A percentile compares a stretch with the other conserved stretches of the same genome.
phyloP scores from a whole-genome alignment of 1,284 basidiomycete genomes.

The Phellopilus nigrolimitatus region DNA sequence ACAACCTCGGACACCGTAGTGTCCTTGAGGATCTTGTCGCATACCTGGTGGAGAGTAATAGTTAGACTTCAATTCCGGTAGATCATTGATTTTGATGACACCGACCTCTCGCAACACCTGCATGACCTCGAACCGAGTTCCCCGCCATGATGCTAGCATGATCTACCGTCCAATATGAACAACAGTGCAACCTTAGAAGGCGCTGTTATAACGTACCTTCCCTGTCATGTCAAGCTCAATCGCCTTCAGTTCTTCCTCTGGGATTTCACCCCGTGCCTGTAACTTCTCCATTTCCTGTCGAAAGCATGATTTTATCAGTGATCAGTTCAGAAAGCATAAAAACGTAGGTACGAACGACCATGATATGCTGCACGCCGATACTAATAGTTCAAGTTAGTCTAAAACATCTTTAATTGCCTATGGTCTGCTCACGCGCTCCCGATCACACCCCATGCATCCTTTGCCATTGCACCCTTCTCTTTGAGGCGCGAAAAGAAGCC shows the following conservation, averaged over 20 bases:
- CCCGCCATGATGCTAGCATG: constrained; percentile 92
- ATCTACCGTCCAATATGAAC: constrained; percentile 44
- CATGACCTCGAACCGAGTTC: constrained; percentile 87
- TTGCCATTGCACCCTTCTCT: constrained; percentile 89
- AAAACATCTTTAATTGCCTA: not conserved
- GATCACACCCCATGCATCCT: constrained; percentile 92
- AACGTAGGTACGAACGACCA: constrained; percentile 30
- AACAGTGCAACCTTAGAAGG: constrained; percentile 1
- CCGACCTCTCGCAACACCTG: constrained; percentile 77
- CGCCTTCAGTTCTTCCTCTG: constrained; percentile 79
- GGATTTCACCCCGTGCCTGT: constrained; percentile 83
- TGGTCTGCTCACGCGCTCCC: constrained; percentile 76
- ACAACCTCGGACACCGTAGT: constrained; percentile 64
- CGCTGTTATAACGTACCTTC: constrained; percentile 49
- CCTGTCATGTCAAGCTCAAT: constrained; percentile 94
- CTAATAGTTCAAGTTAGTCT: constrained; percentile 31
- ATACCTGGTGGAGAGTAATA: too few relatives aligned
- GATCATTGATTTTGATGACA: too few relatives aligned
- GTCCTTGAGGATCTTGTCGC: constrained; percentile 80
- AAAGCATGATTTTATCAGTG: constrained; percentile 34
- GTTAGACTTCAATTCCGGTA: too few relatives aligned
- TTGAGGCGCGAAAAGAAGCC: constrained; percentile 94
- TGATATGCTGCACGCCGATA: constrained; percentile 64
- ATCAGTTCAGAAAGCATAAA: constrained; percentile 5
- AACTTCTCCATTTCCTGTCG: constrained; percentile 85